Percentiles rank a stretch among this genome's conserved stretches.
These are phyloP conservation scores for Phoma sp. DNA, from an alignment of 2,329 filamentous ascomycete species.

Conservation along the genomic window DNA sequence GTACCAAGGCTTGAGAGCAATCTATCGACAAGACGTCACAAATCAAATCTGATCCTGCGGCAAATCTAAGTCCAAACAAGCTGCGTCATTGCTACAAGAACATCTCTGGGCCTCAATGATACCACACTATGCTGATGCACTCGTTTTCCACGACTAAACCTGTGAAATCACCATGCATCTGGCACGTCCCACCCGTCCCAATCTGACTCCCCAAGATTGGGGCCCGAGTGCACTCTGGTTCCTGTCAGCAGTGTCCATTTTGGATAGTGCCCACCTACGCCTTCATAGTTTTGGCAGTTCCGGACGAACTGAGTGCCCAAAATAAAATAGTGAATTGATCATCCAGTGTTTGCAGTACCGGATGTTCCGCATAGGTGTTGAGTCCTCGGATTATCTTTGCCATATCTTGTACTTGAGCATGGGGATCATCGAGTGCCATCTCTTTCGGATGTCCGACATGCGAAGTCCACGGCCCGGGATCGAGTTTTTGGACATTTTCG, in stretches of 20 bases:
- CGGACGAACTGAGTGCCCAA: constrained; percentile 28
- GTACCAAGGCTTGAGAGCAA: too few relatives aligned
- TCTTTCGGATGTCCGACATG: constrained; percentile 19
- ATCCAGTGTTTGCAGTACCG: constrained; percentile 20
- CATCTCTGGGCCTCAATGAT: not conserved
- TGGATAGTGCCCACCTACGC: not conserved
- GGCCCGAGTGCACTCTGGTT: not conserved
- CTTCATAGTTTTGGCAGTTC: constrained; percentile 5
- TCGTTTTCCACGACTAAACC: not conserved
- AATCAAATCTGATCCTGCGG: not conserved
- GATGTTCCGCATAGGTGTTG: constrained; percentile 22
- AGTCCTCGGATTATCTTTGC: constrained; percentile 29
- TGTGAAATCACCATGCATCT: not conserved
- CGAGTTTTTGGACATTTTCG: constrained; percentile 22
- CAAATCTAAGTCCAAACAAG: not conserved
- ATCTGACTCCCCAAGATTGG: too few relatives aligned
- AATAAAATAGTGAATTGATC: constrained; percentile 24
- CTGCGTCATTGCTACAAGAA: not conserved
- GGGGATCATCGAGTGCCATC: constrained; percentile 11
- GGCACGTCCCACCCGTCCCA: not conserved
- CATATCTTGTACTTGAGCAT: constrained; percentile 17
- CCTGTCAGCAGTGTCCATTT: not conserved
- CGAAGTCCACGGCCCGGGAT: constrained; percentile 36
- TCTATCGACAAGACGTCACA: not conserved
- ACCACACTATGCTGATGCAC: not conserved